Conservation (phyloP, 129 eudicot species). For the Flaveria brownii region DNA sequence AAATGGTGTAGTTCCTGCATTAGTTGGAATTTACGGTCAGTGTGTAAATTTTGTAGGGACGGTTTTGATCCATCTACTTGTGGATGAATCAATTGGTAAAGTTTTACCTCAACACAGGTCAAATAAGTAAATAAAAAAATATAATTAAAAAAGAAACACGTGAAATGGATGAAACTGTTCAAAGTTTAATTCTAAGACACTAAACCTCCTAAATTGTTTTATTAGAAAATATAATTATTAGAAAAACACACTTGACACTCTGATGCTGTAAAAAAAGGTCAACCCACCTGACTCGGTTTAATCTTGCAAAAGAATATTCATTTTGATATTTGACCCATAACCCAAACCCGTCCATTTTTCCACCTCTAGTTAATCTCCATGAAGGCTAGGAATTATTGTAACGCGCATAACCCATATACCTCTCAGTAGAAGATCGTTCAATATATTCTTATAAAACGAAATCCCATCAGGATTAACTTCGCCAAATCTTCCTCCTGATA, state of each 20-base stretch:
- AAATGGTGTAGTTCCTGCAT: conserved; percentile 66
- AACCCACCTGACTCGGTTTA: background rate
- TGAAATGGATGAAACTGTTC: background rate
- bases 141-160: background rate
- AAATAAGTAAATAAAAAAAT: background rate
- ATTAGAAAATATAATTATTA: background rate
- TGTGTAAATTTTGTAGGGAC: background rate
- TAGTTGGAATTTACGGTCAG: background rate
- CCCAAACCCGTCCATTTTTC: background rate
- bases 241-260: background rate
- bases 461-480: conserved; percentile 59
- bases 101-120: background rate
- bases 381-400: background rate
- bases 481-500: conserved; percentile 78
- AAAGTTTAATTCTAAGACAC: background rate
- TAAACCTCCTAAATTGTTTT: background rate
- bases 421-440: conserved; percentile 55
- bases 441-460: conserved; percentile 55
- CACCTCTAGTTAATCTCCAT: background rate
- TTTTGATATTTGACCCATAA: background rate
- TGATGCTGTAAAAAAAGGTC: background rate
- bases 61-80: background rate
- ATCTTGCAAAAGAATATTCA: background rate
- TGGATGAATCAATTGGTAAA: background rate
- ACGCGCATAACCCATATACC: conserved; percentile 34